These are phyloP conservation scores for Botrytis paeoniae DNA, from an alignment of 2,329 filamentous ascomycete species.

Conservation along the genomic window DNA sequence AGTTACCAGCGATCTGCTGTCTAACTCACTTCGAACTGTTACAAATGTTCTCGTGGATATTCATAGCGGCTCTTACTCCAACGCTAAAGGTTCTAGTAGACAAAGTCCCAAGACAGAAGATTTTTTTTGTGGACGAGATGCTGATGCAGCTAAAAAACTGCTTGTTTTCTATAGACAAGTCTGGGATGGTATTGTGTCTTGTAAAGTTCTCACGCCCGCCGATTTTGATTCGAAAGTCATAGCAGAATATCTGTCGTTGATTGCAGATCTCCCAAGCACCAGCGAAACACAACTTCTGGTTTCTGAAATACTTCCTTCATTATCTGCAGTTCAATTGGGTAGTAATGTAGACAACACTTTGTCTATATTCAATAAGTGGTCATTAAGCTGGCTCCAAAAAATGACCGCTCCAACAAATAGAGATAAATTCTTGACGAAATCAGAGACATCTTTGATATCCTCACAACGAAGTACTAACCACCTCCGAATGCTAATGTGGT, in stretches of 20 bases:
- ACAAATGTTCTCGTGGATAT: conserved; percentile 18
- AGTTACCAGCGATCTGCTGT: conserved; percentile 24
- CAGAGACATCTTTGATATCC: conserved; percentile 1
- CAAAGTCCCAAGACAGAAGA: no score
- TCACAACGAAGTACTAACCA: neutral
- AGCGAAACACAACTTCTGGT: conserved; percentile 24
- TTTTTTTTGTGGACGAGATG: no score
- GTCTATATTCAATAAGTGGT: conserved; percentile 25
- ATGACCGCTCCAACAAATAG: neutral
- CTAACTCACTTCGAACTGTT: conserved; percentile 19
- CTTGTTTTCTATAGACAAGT: conserved; percentile 29
- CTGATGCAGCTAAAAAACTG: conserved; percentile 12
- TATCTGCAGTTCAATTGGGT: conserved; percentile 26
- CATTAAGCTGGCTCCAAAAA: conserved; percentile 22
- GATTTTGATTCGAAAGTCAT: conserved; percentile 25
- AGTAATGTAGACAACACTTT: conserved; percentile 20
- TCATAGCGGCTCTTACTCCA: conserved; percentile 5
- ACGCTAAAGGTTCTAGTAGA: no score
- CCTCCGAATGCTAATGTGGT: neutral
- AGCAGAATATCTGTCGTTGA: conserved; percentile 21
- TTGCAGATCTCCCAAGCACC: conserved; percentile 25
- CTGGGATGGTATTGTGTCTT: conserved; percentile 32
- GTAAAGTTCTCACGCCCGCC: conserved; percentile 27
- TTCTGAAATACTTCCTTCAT: conserved; percentile 26
- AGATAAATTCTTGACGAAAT: neutral